A percentile compares a stretch with the other conserved stretches of the same genome.
These are phyloP conservation scores for Taxawa tesnikishii DNA, from an alignment of 2,329 filamentous ascomycete species.

Conservation along the genomic window DNA sequence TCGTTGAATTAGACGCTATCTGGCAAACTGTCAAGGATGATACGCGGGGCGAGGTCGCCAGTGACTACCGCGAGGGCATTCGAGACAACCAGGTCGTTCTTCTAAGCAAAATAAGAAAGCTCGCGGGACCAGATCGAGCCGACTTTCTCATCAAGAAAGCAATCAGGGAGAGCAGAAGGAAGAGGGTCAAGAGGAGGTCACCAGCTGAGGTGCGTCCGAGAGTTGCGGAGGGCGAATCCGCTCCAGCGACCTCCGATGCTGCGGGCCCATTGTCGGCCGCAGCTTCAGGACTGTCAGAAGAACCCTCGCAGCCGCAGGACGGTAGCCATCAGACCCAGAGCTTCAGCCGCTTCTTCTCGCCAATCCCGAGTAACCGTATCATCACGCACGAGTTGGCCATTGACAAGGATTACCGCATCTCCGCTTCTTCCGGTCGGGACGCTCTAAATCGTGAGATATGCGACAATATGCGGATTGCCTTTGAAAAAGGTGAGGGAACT, in stretches of 20 bases:
- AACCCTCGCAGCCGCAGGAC: background rate
- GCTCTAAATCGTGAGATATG: constrained; percentile 48
- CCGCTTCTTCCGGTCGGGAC: constrained; percentile 43
- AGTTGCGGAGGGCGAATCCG: constrained; percentile 34
- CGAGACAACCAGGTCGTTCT: constrained; percentile 70
- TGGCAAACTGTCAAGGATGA: constrained; percentile 74
- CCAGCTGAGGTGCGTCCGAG: constrained; percentile 60
- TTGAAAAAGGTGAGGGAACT: constrained; percentile 52
- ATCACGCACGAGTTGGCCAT: constrained; percentile 71
- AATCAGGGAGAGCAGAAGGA: constrained; percentile 57
- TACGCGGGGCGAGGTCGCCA: constrained; percentile 58
- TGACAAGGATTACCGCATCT: constrained; percentile 63
- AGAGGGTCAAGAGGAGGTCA: constrained; percentile 51
- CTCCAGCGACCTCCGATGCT: constrained; percentile 12
- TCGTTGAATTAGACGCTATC: constrained; percentile 73
- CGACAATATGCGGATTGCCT: constrained; percentile 48
- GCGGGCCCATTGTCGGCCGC: background rate
- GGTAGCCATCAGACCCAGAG: background rate
- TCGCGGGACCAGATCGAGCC: constrained; percentile 60
- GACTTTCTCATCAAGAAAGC: constrained; percentile 64
- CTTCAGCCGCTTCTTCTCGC: constrained; percentile 36
- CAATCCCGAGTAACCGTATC: constrained; percentile 59
- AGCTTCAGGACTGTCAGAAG: background rate
- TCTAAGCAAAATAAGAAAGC: constrained; percentile 65
- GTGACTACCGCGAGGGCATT: constrained; percentile 69